Conservation (phyloP, 192 early-diverging fungal species). For the Spizellomyces sp. region DNA sequence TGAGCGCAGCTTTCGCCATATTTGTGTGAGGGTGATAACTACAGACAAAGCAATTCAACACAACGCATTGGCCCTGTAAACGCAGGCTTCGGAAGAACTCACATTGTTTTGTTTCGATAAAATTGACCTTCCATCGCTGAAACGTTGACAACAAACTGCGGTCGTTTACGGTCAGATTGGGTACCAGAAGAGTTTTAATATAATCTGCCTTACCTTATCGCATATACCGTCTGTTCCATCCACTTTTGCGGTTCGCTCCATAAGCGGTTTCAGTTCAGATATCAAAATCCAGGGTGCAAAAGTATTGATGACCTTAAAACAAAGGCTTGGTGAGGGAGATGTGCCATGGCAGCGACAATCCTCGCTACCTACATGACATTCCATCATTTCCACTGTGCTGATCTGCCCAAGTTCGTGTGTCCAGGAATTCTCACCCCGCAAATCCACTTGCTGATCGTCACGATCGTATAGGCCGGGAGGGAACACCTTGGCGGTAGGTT, state of each 20-base stretch:
- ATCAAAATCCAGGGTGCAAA: conserved; percentile 61
- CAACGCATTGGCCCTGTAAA: background rate
- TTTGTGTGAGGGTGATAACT: conserved; percentile 30
- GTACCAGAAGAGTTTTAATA: conserved; percentile 13
- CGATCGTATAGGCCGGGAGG: conserved; percentile 53
- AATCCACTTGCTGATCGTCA: conserved; percentile 60
- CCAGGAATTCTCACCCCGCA: conserved; percentile 54
- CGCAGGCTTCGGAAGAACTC: conserved; percentile 26
- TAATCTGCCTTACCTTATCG: conserved; percentile 36
- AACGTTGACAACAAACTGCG: conserved; percentile 60
- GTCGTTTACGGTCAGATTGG: background rate
- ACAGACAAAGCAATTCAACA: background rate
- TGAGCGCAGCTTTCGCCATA: conserved; percentile 44
- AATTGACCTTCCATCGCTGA: conserved; percentile 65
- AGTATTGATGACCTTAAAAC: conserved; percentile 46
- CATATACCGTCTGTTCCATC: conserved; percentile 29
- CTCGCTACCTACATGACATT: conserved; percentile 46
- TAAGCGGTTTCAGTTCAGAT: conserved; percentile 53
- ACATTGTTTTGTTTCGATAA: conserved; percentile 52
- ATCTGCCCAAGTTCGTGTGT: conserved; percentile 52
- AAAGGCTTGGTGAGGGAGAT: too few relatives aligned
- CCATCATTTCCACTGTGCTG: conserved; percentile 56
- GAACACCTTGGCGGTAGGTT: conserved; percentile 25
- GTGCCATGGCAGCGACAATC: background rate
- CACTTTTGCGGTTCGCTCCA: conserved; percentile 33